Evolutionary conservation across 768 basidiomycete species (phyloP).

Genomic region (Serendipita sp.): DNA sequence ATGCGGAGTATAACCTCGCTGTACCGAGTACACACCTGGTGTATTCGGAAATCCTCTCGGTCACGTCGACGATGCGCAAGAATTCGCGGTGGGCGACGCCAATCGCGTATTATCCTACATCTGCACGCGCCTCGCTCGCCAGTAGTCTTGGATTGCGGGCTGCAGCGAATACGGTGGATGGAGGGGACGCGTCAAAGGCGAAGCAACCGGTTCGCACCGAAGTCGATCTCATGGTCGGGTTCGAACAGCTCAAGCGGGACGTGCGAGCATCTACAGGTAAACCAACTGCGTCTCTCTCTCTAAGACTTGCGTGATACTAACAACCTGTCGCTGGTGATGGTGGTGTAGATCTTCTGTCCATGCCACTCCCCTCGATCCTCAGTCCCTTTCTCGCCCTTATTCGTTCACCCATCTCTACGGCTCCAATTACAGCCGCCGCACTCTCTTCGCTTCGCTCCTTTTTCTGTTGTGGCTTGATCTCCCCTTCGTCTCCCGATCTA

Average conservation of each 20-base stretch:
- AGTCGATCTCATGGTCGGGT: constrained; percentile 77
- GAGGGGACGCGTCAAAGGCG: constrained; percentile 33
- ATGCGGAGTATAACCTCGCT: constrained; percentile 8
- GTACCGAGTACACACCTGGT: constrained; percentile 64
- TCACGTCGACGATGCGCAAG: constrained; percentile 92
- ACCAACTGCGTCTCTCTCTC: constrained; percentile 10
- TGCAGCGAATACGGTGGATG: constrained; percentile 12
- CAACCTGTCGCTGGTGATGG: background rate
- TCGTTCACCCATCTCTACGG: constrained; percentile 85
- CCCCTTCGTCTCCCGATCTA: constrained; percentile 37
- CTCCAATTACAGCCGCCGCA: constrained; percentile 92
- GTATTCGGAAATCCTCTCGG: constrained; percentile 77
- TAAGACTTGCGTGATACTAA: no score
- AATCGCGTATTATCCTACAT: constrained; percentile 37
- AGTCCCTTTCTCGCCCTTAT: constrained; percentile 87
- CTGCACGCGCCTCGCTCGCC: constrained; percentile 44
- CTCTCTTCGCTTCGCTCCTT: constrained; percentile 78
- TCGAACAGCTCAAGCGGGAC: constrained; percentile 66
- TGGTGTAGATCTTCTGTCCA: constrained; percentile 37
- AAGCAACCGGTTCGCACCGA: constrained; percentile 43
- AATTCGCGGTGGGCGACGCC: constrained; percentile 89
- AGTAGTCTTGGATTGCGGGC: constrained; percentile 54
- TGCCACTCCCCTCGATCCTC: constrained; percentile 50
- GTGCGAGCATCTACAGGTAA: constrained; percentile 46
- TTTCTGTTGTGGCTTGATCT: constrained; percentile 65